Evolutionary conservation across 2,329 filamentous ascomycete genomes (phyloP).

Genomic region (Samsoniella hepiali): DNA sequence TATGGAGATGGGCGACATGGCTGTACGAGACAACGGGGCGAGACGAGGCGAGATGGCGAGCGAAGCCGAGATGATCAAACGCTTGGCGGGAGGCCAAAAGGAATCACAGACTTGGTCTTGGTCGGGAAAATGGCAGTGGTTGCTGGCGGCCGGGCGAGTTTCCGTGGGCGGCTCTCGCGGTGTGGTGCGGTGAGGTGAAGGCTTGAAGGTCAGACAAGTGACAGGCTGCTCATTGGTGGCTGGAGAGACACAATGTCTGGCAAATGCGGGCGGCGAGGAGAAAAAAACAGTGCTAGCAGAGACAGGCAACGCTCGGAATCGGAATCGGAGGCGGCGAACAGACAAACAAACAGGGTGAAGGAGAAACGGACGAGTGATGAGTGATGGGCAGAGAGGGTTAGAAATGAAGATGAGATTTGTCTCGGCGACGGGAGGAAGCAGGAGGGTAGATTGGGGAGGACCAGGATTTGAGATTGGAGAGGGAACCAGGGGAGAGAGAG

Average conservation of each 20-base stretch:
- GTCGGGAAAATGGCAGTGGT: not conserved
- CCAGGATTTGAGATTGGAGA: too few species aligned
- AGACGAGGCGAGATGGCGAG: not conserved
- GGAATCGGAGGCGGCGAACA: not conserved
- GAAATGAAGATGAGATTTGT: not conserved
- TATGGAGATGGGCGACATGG: conserved; percentile 12
- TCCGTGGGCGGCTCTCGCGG: not conserved
- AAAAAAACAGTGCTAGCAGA: not conserved
- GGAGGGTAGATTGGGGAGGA: too few species aligned
- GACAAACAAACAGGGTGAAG: not conserved
- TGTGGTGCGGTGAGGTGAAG: not conserved
- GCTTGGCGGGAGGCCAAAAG: not conserved
- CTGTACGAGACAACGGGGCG: not conserved
- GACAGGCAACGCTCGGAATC: not conserved
- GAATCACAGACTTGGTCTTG: not conserved
- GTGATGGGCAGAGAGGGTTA: not conserved
- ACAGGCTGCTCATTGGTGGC: conserved; percentile 6
- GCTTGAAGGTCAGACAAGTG: conserved; percentile 1
- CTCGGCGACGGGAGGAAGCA: not conserved
- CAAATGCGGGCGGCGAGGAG: conserved; percentile 10
- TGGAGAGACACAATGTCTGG: conserved; percentile 15
- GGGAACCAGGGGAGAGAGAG: too few species aligned
- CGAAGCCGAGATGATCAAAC: not conserved
- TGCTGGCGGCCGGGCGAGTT: not conserved
- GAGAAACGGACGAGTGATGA: not conserved